These are phyloP conservation scores for Citeromyces nyonsensis DNA, from an alignment of 805 yeast genomes.

Conservation along the genomic window DNA sequence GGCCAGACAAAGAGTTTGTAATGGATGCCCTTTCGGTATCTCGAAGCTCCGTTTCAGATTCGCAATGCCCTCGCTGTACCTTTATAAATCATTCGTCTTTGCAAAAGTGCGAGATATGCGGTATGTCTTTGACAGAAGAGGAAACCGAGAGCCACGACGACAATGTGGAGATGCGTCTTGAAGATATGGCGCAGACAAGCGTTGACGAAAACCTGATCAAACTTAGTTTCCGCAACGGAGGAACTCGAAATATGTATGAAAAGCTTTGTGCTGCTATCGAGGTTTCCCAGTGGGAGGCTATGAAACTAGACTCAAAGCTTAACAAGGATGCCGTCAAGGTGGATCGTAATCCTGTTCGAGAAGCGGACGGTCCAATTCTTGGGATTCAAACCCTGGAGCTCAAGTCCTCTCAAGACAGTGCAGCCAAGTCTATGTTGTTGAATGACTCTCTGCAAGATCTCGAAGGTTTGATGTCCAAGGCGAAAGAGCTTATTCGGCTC, in stretches of 20 bases:
- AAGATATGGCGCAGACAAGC: no score
- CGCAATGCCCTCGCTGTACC: conserved; percentile 30
- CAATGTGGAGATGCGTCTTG: no score
- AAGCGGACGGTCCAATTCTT: conserved; percentile 10
- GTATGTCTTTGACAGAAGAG: conserved; percentile 24
- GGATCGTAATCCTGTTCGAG: neutral
- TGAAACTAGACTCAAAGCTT: conserved; percentile 8
- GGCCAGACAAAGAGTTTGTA: conserved; percentile 14
- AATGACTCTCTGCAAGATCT: conserved; percentile 63
- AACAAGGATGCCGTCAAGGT: conserved; percentile 20
- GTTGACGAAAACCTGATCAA: conserved; percentile 22
- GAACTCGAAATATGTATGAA: conserved; percentile 37
- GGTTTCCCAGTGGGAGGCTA: conserved; percentile 28
- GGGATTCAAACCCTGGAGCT: conserved; percentile 66
- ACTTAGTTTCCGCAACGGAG: conserved; percentile 63
- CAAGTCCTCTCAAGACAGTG: conserved; percentile 33
- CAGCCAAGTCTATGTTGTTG: conserved; percentile 44
- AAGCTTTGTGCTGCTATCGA: conserved; percentile 29
- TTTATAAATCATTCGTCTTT: conserved; percentile 74
- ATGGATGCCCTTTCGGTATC: conserved; percentile 1
- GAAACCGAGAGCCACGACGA: neutral
- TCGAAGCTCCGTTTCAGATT: neutral
- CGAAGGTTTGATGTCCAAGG: conserved; percentile 63
- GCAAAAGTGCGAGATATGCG: conserved; percentile 78
- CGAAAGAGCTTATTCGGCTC: conserved; percentile 51